phyloP scores from a whole-genome alignment of 73 alveolate genomes.

The Uronychia binucleata region DNA sequence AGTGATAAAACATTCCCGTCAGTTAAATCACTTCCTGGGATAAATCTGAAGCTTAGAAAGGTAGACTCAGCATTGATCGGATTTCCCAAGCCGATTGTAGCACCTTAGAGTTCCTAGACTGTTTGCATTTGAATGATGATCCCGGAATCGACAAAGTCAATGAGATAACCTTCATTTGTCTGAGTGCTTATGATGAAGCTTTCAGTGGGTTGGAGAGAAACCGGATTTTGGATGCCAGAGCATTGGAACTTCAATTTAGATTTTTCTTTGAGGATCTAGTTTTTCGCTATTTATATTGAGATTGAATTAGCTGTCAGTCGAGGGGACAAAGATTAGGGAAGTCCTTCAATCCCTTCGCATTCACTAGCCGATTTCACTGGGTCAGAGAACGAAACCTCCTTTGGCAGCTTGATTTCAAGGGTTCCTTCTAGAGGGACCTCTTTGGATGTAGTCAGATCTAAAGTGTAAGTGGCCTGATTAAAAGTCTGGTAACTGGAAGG shows the following conservation, averaged over 20 bases:
- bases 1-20: not conserved
- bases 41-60: not conserved
- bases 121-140: slow-evolving; percentile 1
- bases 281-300: not conserved
- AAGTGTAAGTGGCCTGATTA: slow-evolving; percentile 3
- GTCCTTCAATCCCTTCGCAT: not conserved
- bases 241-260: not conserved
- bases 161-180: not conserved
- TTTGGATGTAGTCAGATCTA: slow-evolving; percentile 1
- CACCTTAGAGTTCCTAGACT: slow-evolving; percentile 2
- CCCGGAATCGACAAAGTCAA: not conserved
- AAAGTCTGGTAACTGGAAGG: not conserved
- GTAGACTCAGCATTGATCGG: slow-evolving; percentile 5
- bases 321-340: not conserved
- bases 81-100: not conserved
- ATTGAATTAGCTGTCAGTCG: not conserved
- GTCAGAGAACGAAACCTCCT: not conserved
- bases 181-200: not conserved
- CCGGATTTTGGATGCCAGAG: not conserved
- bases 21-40: not conserved
- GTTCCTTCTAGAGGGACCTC: slow-evolving; percentile 9
- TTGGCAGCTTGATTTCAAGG: slow-evolving; percentile 7
- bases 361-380: not conserved
- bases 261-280: slow-evolving; percentile 15
- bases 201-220: slow-evolving; percentile 3